Base-by-base conservation (phyloP, 768 basidiomycete species). In the Termitomyces eurrhizus region DNA sequence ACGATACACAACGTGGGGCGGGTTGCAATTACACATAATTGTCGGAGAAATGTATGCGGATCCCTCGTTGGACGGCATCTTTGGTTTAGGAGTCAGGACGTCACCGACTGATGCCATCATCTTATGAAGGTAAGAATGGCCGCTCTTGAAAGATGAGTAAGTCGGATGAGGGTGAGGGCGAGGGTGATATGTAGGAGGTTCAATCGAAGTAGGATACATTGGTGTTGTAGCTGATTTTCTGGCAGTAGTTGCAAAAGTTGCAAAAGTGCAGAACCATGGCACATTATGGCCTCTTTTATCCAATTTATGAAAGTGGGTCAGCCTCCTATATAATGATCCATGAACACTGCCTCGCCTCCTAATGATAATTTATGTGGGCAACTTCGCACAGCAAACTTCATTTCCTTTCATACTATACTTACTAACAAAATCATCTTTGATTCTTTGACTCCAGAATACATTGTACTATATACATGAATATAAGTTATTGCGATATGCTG, bases 201-300 rank as follows among this genome's bases (percentile, higher is more conserved):
- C 21, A 5, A 24, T 37, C 0, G 36, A 52, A 7, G 35, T 39
- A 13, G 26, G 52, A 39, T 26, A 53, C 39, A 54, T 54, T 35
- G 49, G 0, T 33, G 5, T 32, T 33, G 29, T 33, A 24, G 12
- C 8, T 16, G 3, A 16, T 11, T 29, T 16, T 8, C 26, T 49
- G 26, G 7, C 14, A 24, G 35, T 21, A 7, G 35, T 52, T 52
- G 12, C 3, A 12, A 24, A 7, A 7, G 12, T 12, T 52, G 51
- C 21, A 9, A 14, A 11, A 11, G 2, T 41, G 26, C 0, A 7
- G 4, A 7, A 18, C 11, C 9, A 2, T 3, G 1, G 0, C 1
- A 14, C 26, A 18, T 24, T 6, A 26, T 11, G 18, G 16, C 16
- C 16, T 41, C 16, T 53, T 41, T 32, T 54, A 54, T 41, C 39